These are phyloP conservation scores for Papiliotrema nemorosa DNA, from an alignment of 1,284 basidiomycete species.

Conservation along the genomic window DNA sequence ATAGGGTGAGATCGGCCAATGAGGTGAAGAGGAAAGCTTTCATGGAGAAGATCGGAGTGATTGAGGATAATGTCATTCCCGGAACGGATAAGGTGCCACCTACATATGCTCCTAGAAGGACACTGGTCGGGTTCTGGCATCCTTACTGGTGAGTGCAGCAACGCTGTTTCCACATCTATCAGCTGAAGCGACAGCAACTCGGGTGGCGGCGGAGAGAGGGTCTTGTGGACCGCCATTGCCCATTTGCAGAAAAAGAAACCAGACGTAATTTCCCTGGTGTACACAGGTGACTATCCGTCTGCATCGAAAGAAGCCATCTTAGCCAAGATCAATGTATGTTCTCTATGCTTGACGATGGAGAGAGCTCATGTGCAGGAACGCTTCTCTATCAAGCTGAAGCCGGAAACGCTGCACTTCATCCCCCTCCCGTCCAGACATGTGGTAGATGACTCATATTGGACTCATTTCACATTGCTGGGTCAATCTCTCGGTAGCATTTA, in stretches of 20 bases:
- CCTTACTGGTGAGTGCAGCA: constrained; percentile 75
- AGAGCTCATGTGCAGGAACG: constrained; percentile 57
- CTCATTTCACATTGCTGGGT: constrained; percentile 80
- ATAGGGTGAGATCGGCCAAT: constrained; percentile 25
- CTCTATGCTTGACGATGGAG: not conserved
- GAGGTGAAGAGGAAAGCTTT: constrained; percentile 20
- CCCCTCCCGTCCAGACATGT: constrained; percentile 67
- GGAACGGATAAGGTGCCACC: constrained; percentile 32
- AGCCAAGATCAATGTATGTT: constrained; percentile 68
- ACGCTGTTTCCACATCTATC: not conserved
- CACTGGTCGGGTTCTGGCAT: constrained; percentile 82
- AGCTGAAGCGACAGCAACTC: constrained; percentile 69
- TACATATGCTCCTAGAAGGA: constrained; percentile 24
- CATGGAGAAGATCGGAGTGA: constrained; percentile 30
- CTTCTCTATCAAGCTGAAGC: constrained; percentile 74
- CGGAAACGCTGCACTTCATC: constrained; percentile 67
- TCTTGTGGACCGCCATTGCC: constrained; percentile 87
- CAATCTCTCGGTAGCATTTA: constrained; percentile 85
- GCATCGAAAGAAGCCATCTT: constrained; percentile 80
- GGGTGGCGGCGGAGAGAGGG: constrained; percentile 93
- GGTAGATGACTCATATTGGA: constrained; percentile 81
- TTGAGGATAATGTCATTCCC: constrained; percentile 26
- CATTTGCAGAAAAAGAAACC: constrained; percentile 71
- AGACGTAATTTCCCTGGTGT: constrained; percentile 73
- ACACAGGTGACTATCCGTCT: constrained; percentile 75